Evolutionary conservation across 164 flowering plant genomes (phyloP), one percentile per base, ranked within the genome.

Genomic region (Annona squamosa): DNA sequence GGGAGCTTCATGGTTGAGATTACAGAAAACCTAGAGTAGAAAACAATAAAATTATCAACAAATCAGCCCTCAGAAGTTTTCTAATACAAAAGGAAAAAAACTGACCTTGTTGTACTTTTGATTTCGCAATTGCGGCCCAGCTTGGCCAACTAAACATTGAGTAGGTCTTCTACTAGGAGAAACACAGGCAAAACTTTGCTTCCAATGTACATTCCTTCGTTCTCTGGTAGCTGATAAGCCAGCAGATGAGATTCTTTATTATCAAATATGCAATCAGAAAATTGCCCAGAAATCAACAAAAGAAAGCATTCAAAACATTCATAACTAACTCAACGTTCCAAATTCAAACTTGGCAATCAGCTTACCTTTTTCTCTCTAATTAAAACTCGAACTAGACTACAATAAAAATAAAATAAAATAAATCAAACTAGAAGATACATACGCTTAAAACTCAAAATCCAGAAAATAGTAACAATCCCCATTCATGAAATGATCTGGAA

Each of bases 21-120:
- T 74, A 41, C 86, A 87, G 48, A 75, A 73, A 75, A 89, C 86
- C 93, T 89, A 84, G 5, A 5, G 65, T 6, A 69, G 61, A 1
- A 67, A 37, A 46, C 37, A 46, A 42, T 17, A 42, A 57, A 46
- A 3, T 61, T 4, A 63, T 65, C 63, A 56, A 42, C 12, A 76
- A 46, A 61, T 46, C 47, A n/a, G 61, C 18, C 19, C 52, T 48
- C 13, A 37, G 19, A 61, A 69, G 43, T 3, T 61, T 66, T 12
- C 12, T 63, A 59, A 46, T 19, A 65, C 16, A 19, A 48, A 72
- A 52, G 71, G 70, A 52, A 63, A 4, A 9, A 73, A 13, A 26
- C 67, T 17, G 72, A 87, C 92, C 88, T 82, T 82, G 65, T 76
- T 5, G 13, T 46, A 63, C 16, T 64, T 77, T 59, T 66, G 63